Conservation (phyloP, 805 yeast species). For the Wickerhamiella allomyrinae region DNA sequence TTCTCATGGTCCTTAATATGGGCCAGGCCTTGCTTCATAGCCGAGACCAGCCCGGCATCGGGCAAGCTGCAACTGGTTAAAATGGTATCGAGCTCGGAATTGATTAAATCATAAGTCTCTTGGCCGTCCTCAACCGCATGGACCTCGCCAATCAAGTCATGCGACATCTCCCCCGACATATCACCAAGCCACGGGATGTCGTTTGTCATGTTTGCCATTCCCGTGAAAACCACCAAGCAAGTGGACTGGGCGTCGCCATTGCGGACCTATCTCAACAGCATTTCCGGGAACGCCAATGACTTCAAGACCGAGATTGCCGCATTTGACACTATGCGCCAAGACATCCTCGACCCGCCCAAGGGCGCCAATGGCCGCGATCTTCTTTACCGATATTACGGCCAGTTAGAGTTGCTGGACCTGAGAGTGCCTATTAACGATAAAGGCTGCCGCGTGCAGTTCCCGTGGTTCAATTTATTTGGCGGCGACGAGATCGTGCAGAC, state of each 20-base stretch:
- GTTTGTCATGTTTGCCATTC: conserved; percentile 22
- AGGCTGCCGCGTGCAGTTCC: conserved; percentile 46
- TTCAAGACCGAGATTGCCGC: conserved; percentile 40
- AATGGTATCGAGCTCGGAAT: background rate
- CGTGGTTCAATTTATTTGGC: conserved; percentile 66
- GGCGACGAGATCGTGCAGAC: conserved; percentile 36
- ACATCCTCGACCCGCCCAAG: conserved; percentile 30
- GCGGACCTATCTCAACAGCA: conserved; percentile 38
- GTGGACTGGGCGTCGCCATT: conserved; percentile 56
- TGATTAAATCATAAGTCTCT: background rate
- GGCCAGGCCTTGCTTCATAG: background rate
- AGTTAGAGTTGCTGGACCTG: conserved; percentile 63
- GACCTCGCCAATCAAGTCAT: too few relatives aligned
- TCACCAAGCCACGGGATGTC: background rate
- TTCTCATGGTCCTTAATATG: conserved; percentile 1
- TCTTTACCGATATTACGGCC: conserved; percentile 61
- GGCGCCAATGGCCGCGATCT: conserved; percentile 37
- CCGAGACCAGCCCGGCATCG: background rate
- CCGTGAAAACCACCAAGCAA: conserved; percentile 35
- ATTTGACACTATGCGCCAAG: conserved; percentile 47
- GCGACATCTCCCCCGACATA: background rate
- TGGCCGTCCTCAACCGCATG: too few relatives aligned
- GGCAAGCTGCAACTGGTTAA: too few relatives aligned
- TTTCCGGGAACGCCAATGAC: conserved; percentile 49
- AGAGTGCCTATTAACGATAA: conserved; percentile 53